Base-by-base conservation (phyloP, 345 rosid species). In the Acer campestre region DNA sequence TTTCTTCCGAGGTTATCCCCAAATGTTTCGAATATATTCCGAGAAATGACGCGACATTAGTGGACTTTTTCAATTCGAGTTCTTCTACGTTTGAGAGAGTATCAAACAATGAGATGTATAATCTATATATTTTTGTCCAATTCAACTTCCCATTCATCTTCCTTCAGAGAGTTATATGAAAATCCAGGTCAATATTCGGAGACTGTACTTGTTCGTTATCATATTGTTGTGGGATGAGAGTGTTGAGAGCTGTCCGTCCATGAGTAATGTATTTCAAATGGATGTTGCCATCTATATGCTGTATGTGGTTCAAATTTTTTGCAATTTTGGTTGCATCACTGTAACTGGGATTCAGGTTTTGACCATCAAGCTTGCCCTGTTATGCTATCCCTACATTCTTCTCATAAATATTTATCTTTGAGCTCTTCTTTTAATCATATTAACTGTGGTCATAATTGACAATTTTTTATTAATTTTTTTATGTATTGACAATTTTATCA, bases 1-100 rank as follows among this genome's bases (percentile, higher is more conserved):
- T 90, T 84, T 85, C 97, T 94, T 67, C 98, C 98, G 68, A 83
- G 95, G 80, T 75, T 94, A 80, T 91, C 98, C 38, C 95, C 94
- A 0, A 83, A 65, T 85, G 98, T 94, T 75, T 77, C 97, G 49
- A 91, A 84, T 85, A 90, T 94, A 69, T 87, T 93, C 84, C 83
- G 17, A 46, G 95, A 93, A 85, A 91, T 94, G 97, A 87, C 82
- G 85, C 93, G 95, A 10, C 98, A 93, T 81, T 93, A 88, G 86
- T 17, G 35, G 29, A 73, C 67, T 73, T 70, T 73, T 70, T 84
- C 46, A 65, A 61, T 46, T 27, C 16, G 61, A 74, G 16, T 42
- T 42, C 10, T 9, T 42, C 46, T 7, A 51, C 71, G 5, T 35
- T 35, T 35, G 38, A 35, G 38, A 35, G 38, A 35, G 5, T 35